Conservation (phyloP, 2,329 filamentous ascomycete species). For the Fusarium subtropicale region DNA sequence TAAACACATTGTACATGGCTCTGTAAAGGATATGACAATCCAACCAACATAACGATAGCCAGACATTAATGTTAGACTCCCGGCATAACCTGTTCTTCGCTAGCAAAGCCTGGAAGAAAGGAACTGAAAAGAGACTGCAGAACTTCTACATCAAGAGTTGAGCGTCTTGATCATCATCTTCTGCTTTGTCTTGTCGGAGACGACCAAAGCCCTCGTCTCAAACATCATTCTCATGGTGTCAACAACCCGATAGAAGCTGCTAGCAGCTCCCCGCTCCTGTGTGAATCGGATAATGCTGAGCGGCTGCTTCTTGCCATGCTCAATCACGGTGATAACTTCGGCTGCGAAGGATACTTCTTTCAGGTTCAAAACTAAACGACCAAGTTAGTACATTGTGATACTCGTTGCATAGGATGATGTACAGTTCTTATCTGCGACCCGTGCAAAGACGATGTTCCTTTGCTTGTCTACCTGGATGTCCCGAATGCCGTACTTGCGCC, state of each 20-base stretch:
- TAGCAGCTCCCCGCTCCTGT: conserved; percentile 91
- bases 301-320: conserved; percentile 81
- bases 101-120: neutral
- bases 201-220: conserved; percentile 71
- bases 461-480: conserved; percentile 83
- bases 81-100: neutral
- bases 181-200: conserved; percentile 73
- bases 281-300: conserved; percentile 87
- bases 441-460: conserved; percentile 82
- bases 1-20: conserved; percentile 30
- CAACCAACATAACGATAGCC: conserved; percentile 9
- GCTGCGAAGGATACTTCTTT: conserved; percentile 90
- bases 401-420: conserved; percentile 53
- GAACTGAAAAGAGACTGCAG: neutral
- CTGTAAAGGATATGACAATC: conserved; percentile 17
- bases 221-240: conserved; percentile 80
- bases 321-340: conserved; percentile 89
- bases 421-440: conserved; percentile 83
- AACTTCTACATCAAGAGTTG: conserved; percentile 56
- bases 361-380: conserved; percentile 75
- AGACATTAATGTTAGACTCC: neutral
- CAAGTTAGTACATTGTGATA: conserved; percentile 38
- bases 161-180: conserved; percentile 81
- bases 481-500: conserved; percentile 83
- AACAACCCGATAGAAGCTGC: conserved; percentile 86